These are phyloP conservation scores for Cerrena zonata DNA, from an alignment of 1,284 basidiomycete genomes.

Conservation along the genomic window DNA sequence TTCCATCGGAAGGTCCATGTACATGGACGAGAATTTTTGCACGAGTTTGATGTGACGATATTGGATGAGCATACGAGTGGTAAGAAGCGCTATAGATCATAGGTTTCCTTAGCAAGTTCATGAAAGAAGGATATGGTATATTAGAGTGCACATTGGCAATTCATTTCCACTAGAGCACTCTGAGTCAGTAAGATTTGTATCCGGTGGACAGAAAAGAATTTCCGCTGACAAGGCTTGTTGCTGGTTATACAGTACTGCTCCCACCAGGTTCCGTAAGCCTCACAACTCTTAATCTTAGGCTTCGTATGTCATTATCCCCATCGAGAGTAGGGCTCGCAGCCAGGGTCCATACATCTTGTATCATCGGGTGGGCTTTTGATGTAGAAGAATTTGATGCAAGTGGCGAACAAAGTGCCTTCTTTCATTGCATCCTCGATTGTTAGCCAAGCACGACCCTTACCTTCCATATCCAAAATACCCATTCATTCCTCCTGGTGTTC, in stretches of 20 bases:
- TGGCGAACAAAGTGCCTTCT: too few relatives aligned
- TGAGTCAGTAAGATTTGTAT: constrained; percentile 1
- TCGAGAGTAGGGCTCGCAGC: constrained; percentile 45
- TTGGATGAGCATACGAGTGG: constrained; percentile 64
- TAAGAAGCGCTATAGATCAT: constrained; percentile 52
- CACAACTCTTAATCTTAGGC: constrained; percentile 46
- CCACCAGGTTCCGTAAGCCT: constrained; percentile 76
- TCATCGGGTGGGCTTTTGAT: too few relatives aligned
- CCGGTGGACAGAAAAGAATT: constrained; percentile 1
- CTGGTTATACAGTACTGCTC: constrained; percentile 62
- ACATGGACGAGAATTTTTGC: constrained; percentile 53
- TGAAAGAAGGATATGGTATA: constrained; percentile 72
- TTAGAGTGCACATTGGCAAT: constrained; percentile 48
- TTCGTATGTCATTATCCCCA: constrained; percentile 26
- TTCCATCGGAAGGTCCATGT: constrained; percentile 64
- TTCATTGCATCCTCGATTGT: too few relatives aligned
- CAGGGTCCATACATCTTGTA: constrained; percentile 51
- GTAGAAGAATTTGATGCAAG: too few relatives aligned
- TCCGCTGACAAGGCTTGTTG: constrained; percentile 54
- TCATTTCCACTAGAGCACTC: constrained; percentile 53
- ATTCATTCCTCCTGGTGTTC: too few relatives aligned
- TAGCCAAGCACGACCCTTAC: too few relatives aligned
- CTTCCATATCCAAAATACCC: too few relatives aligned
- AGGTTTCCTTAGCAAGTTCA: constrained; percentile 45
- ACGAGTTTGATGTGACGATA: constrained; percentile 66